Evolutionary conservation across 768 basidiomycete species (phyloP).

Genomic region (Hemileccinum rubropunctum): DNA sequence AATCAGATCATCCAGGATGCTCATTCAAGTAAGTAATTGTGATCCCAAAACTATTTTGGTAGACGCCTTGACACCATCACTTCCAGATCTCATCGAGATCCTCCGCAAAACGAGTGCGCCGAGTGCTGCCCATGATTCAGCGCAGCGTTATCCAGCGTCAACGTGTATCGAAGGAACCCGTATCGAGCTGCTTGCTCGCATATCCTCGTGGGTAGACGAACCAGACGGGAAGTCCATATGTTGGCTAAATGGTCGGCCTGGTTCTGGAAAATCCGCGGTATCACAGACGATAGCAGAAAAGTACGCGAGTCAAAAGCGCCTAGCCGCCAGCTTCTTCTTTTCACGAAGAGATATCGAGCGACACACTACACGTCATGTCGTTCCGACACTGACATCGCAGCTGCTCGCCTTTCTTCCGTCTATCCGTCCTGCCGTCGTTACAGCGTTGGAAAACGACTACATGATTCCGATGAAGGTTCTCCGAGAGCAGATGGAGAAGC

Average conservation of each 20-base stretch:
- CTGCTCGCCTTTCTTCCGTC: conserved; percentile 21
- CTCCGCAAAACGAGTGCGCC: conserved; percentile 17
- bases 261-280: conserved; percentile 29
- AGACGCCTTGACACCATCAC: neutral
- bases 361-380: conserved; percentile 20
- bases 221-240: conserved; percentile 10
- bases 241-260: conserved; percentile 27
- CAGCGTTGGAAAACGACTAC: conserved; percentile 23
- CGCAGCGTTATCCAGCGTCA: conserved; percentile 17
- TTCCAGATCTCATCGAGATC: conserved; percentile 10
- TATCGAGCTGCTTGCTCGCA: conserved; percentile 14
- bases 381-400: conserved; percentile 34
- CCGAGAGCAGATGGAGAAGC: conserved; percentile 28
- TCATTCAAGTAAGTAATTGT: conserved; percentile 1
- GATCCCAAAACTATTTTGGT: too few species aligned
- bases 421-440: conserved; percentile 19
- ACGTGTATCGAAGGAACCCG: conserved; percentile 25
- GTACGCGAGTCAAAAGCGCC: conserved; percentile 14
- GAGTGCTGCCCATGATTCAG: conserved; percentile 21
- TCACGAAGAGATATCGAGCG: conserved; percentile 27
- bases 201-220: conserved; percentile 15
- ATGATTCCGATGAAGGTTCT: conserved; percentile 28
- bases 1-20: conserved; percentile 18
- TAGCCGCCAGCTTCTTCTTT: conserved; percentile 38
- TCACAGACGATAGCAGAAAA: conserved; percentile 32